Base-by-base conservation (phyloP, 805 yeast species). In the Kockiozyma suomiensis region DNA sequence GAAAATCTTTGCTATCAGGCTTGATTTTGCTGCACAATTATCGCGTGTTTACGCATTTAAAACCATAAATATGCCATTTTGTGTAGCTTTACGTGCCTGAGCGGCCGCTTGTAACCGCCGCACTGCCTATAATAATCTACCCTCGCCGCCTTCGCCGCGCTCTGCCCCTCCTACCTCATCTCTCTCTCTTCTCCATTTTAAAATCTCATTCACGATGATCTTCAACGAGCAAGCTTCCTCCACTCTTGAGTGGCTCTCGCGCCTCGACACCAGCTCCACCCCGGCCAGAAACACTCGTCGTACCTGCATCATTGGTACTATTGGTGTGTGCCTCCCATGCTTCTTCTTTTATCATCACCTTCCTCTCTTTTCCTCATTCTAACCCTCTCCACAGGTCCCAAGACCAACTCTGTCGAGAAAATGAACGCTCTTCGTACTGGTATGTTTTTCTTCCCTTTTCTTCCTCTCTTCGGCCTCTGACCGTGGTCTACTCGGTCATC, bases 251-350 rank as follows among this genome's bases (percentile, higher is more conserved):
- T 92, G 97, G 97, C 83, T 92, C 77, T 81, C 90, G 71, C 78
- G 84, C 70, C 85, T 91, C 74, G 85, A 91, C 78, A 82, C 86
- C 68, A 76, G 81, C 68, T 82, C 82, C 68, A 84, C 86, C 71
- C 96, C 96, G 65, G 88, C 87, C 75, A 81, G 84, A 75, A 84
- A 83, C 76, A 81, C 81, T 75, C 91, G 99, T 81, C 90, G 97
- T 78, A 88, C 97, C 64, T 88, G 97, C 66, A 94, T 94, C 79
- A 92, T 94, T 74, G 97, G 98, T 76, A 94, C 99, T 70, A 94
- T 94, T 78, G 99, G 76, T 72, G 59, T 50, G 74, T 66, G 19
- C 17, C 35, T 32, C 50, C 4, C 13, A 37, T 26, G 23, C 50
- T n/a, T n/a, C 17, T n/a, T 15, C 10, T 25, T 38, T n/a, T 52